Evolutionary conservation across 306 rosid genomes (phyloP).

Genomic region (Ormosia semicastrata): DNA sequence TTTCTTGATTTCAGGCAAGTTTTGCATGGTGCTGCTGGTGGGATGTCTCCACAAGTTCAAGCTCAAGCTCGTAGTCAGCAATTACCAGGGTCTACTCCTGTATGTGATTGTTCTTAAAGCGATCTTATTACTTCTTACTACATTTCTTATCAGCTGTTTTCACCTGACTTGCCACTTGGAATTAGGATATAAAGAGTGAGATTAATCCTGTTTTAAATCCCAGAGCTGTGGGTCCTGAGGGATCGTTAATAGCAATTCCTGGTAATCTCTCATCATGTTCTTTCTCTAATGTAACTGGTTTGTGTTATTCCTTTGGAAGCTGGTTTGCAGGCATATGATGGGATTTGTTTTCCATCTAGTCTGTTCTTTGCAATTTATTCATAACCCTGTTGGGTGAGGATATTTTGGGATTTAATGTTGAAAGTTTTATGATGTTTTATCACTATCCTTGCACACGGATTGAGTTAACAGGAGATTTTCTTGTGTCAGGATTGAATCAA

Average conservation of each 20-base stretch:
- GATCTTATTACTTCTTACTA: constrained; percentile 4
- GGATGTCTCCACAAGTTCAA: constrained; percentile 90
- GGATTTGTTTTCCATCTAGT: neutral
- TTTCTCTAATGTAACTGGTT: constrained; percentile 14
- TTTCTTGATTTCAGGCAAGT: constrained; percentile 70
- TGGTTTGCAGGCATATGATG: constrained; percentile 14
- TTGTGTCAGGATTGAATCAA: constrained; percentile 85
- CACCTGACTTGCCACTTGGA: constrained; percentile 38
- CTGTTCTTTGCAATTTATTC: constrained; percentile 14
- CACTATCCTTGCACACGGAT: constrained; percentile 12
- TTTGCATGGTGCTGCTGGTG: constrained; percentile 85
- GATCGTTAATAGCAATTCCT: constrained; percentile 86
- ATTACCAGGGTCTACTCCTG: constrained; percentile 83
- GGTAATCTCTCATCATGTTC: constrained; percentile 52
- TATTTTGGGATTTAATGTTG: constrained; percentile 21
- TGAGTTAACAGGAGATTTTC: constrained; percentile 31
- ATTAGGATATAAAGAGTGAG: constrained; percentile 91
- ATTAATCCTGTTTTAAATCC: constrained; percentile 85
- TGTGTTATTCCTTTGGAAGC: constrained; percentile 20
- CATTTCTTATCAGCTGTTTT: constrained; percentile 22
- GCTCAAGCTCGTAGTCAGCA: constrained; percentile 88
- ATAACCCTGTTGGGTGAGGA: neutral
- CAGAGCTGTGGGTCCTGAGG: constrained; percentile 88
- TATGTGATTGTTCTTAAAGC: constrained; percentile 39
- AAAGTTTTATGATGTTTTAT: neutral